Base-by-base conservation (phyloP, 306 rosid species). In the Cyclanthera cordifolia region DNA sequence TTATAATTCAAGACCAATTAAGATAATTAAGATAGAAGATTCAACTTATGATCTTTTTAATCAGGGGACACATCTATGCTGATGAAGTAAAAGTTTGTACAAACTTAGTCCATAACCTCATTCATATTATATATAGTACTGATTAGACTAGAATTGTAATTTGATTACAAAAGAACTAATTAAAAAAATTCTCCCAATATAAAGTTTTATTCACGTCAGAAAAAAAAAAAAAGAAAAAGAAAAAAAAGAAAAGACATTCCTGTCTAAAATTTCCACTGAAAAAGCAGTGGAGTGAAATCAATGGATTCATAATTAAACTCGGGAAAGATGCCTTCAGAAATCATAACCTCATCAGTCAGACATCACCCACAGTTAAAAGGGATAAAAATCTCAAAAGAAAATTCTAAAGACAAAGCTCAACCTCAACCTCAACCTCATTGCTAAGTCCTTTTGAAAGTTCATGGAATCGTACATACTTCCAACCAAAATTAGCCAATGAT, bases 261-360 rank as follows among this genome's bases (percentile, higher is more conserved):
- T 5, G 30, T 39, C 68, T 61, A 30, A 61, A 39, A 1, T 37
- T 20, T 37, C 28, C 68, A 61, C 28, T 19, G 30, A 61, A 61
- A 39, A 61, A 39, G 49, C n/a, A 10, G 68, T 13, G 70, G 46
- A 37, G 68, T 12, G 70, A 45, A 65, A 65, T 65, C 52, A 65
- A 65, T 45, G 52, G 70, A 21, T 23, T 65, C 70, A 65, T 65
- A 24, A 65, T 65, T 43, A 16, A 65, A 43, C 70, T 65, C 70
- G 70, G 70, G 70, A 65, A 61, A 61, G 30, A 39, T 37, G 68
- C 49, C 10, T 19, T 19, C 11, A 3, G 11, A 43, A 21, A 43
- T 41, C 53, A 64, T 43, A 23, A 12, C 24, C 21, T 3, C 53
- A 21, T 61, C 68, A 20, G n/a, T 61, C 68, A 20, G n/a, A 43